Conservation (phyloP, 805 yeast species). For the Wickerhamomyces sydowiorum region DNA sequence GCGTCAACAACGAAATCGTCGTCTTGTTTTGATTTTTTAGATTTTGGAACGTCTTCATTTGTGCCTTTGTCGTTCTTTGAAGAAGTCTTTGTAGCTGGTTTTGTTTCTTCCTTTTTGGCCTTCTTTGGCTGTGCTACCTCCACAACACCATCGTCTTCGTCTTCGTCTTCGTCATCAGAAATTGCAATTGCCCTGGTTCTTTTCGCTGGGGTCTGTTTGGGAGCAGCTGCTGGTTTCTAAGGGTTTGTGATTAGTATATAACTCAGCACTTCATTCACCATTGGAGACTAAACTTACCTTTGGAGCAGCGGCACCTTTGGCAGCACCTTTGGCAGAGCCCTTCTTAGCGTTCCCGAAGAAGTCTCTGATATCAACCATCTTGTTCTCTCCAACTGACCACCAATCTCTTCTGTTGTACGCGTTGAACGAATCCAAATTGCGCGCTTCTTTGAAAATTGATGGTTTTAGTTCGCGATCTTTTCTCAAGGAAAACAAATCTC, state of each 20-base stretch:
- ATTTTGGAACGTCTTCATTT: constrained; percentile 2
- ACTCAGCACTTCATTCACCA: neutral
- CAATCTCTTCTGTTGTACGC: too few relatives aligned
- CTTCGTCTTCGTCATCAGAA: constrained; percentile 26
- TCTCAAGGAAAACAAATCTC: neutral
- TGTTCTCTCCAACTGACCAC: too few relatives aligned
- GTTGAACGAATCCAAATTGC: too few relatives aligned
- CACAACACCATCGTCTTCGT: constrained; percentile 19
- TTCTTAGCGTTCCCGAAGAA: constrained; percentile 26
- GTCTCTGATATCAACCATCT: constrained; percentile 35
- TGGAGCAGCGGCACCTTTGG: too few relatives aligned
- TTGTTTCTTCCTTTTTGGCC: constrained; percentile 2
- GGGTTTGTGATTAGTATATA: neutral
- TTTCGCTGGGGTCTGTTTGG: constrained; percentile 2
- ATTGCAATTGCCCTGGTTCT: constrained; percentile 11
- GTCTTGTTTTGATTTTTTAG: constrained; percentile 3
- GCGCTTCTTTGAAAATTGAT: too few relatives aligned
- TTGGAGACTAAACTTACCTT: constrained; percentile 10
- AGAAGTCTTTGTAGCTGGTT: constrained; percentile 1
- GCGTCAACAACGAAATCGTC: constrained; percentile 20
- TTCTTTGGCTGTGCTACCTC: constrained; percentile 9
- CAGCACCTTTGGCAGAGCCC: constrained; percentile 2
- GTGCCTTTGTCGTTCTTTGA: constrained; percentile 3
- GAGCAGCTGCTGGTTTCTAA: constrained; percentile 1
- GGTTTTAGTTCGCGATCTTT: too few relatives aligned